A percentile compares a stretch with the other conserved stretches of the same genome.
Evolutionary conservation across 306 rosid species (phyloP).

Genomic region (Castanea crenata): DNA sequence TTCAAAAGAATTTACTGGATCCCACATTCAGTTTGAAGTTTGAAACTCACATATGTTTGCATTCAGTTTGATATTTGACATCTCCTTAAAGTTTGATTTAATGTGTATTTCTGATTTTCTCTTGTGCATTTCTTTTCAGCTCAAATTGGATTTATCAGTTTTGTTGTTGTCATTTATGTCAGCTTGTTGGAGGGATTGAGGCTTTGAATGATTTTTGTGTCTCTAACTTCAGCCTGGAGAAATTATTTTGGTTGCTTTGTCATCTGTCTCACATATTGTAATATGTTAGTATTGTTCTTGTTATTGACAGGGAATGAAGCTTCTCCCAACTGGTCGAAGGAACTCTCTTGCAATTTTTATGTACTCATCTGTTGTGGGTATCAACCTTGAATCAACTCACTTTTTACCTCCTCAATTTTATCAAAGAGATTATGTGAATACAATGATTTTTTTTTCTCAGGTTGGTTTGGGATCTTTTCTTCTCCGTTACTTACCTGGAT

Average conservation of each 20-base stretch:
- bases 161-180: background rate
- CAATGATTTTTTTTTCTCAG: slow-evolving; percentile 38
- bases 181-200: background rate
- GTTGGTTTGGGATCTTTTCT: slow-evolving; percentile 78
- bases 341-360: slow-evolving; percentile 72
- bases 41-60: background rate
- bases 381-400: slow-evolving; percentile 23
- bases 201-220: background rate
- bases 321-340: slow-evolving; percentile 92
- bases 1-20: background rate
- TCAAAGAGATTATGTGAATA: slow-evolving; percentile 19
- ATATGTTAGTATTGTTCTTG: slow-evolving; percentile 28
- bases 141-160: background rate
- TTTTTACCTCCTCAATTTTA: slow-evolving; percentile 12
- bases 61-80: background rate
- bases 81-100: background rate
- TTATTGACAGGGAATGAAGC: slow-evolving; percentile 83
- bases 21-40: background rate
- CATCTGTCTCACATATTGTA: slow-evolving; percentile 10
- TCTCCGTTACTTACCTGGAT: slow-evolving; percentile 69
- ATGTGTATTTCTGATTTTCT: background rate
- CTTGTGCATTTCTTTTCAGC: background rate
- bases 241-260: background rate
- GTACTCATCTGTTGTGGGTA: slow-evolving; percentile 71
- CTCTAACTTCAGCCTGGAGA: background rate